A percentile compares a stretch with the other conserved stretches of the same genome.
These are phyloP conservation scores for Prinsepia uniflora DNA, from an alignment of 306 rosid species.

Conservation along the genomic window DNA sequence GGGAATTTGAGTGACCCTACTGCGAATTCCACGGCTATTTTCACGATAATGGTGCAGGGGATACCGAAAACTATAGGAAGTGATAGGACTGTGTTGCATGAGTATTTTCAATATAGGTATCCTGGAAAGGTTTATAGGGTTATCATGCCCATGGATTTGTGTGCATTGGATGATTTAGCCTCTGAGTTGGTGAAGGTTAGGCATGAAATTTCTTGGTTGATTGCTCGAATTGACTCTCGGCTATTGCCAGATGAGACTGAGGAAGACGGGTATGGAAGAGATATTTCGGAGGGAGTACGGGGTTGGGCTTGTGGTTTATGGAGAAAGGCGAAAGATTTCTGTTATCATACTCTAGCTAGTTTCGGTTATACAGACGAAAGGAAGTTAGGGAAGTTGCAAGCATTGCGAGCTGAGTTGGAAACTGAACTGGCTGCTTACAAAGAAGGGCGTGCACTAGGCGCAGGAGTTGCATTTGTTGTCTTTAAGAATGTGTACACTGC, in stretches of 20 bases:
- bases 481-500: slow-evolving; percentile 88
- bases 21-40: slow-evolving; percentile 71
- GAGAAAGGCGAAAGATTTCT: slow-evolving; percentile 40
- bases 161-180: slow-evolving; percentile 89
- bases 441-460: slow-evolving; percentile 75
- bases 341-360: slow-evolving; percentile 35
- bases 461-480: slow-evolving; percentile 91
- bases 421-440: slow-evolving; percentile 74
- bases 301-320: slow-evolving; percentile 31
- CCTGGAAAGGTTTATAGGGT: slow-evolving; percentile 88
- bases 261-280: slow-evolving; percentile 25
- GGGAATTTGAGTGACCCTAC: slow-evolving; percentile 72
- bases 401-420: slow-evolving; percentile 77
- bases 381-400: slow-evolving; percentile 68
- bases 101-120: slow-evolving; percentile 79
- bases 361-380: slow-evolving; percentile 78
- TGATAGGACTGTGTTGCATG: slow-evolving; percentile 59
- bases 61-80: slow-evolving; percentile 68
- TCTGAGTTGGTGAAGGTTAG: slow-evolving; percentile 57
- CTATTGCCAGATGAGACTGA: slow-evolving; percentile 49
- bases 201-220: slow-evolving; percentile 73
- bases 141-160: slow-evolving; percentile 80
- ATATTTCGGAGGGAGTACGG: slow-evolving; percentile 28
- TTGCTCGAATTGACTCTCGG: slow-evolving; percentile 73
- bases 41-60: slow-evolving; percentile 93